Evolutionary conservation across 768 basidiomycete genomes (phyloP).

Genomic region (Mrakia frigida): DNA sequence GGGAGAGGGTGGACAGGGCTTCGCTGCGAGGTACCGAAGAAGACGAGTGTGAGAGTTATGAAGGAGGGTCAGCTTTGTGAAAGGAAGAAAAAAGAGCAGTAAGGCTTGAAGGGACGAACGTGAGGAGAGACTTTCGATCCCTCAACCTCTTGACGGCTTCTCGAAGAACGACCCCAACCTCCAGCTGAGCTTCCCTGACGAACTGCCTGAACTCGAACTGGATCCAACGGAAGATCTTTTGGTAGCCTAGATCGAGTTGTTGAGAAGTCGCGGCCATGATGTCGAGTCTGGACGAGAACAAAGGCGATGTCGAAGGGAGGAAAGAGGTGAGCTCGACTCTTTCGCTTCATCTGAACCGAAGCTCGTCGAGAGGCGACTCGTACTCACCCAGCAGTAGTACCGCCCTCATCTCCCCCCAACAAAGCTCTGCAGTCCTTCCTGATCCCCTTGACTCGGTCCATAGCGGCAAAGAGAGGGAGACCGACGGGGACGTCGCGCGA

Average conservation of each 20-base stretch:
- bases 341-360: background rate
- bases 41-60: background rate
- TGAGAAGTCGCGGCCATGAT: slow-evolving; percentile 78
- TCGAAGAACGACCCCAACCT: slow-evolving; percentile 59
- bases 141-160: slow-evolving; percentile 71
- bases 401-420: slow-evolving; percentile 62
- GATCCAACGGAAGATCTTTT: slow-evolving; percentile 81
- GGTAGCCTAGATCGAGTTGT: slow-evolving; percentile 80
- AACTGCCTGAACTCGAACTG: slow-evolving; percentile 76
- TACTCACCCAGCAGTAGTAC: slow-evolving; percentile 66
- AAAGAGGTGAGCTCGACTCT: background rate
- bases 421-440: slow-evolving; percentile 77
- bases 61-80: slow-evolving; percentile 1
- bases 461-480: slow-evolving; percentile 67
- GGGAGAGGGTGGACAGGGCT: slow-evolving; percentile 66
- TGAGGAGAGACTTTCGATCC: slow-evolving; percentile 68
- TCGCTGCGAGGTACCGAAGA: slow-evolving; percentile 51
- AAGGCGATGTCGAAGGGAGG: background rate
- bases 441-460: slow-evolving; percentile 80
- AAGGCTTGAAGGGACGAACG: slow-evolving; percentile 48
- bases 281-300: slow-evolving; percentile 57
- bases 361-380: background rate
- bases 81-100: background rate
- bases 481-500: slow-evolving; percentile 75
- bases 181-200: slow-evolving; percentile 61